Percentiles rank a stretch among this genome's conserved stretches.
These are phyloP conservation scores for Venturia nashicola DNA, from an alignment of 2,329 filamentous ascomycete genomes.

Conservation along the genomic window DNA sequence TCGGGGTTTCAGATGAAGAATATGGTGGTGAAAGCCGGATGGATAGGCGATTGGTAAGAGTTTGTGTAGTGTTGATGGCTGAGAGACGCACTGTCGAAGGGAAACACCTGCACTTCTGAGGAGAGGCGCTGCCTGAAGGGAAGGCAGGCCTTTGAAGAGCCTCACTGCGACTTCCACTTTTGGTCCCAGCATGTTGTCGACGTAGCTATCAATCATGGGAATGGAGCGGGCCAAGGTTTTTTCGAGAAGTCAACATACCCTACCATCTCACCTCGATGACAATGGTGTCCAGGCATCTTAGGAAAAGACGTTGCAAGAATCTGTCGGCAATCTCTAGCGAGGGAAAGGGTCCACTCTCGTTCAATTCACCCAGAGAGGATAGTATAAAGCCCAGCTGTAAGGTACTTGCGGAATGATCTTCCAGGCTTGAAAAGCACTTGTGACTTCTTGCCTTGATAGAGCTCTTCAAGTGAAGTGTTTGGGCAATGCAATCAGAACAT, in stretches of 20 bases:
- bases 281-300: neutral
- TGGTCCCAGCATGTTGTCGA: neutral
- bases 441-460: neutral
- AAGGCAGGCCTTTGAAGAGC: neutral
- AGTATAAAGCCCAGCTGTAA: neutral
- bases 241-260: neutral
- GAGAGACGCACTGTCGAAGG: neutral
- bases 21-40: neutral
- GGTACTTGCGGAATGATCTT: neutral
- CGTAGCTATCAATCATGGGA: neutral
- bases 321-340: neutral
- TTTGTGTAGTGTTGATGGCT: neutral
- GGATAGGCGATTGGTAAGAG: neutral
- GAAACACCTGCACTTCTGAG: too few relatives aligned
- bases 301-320: too few relatives aligned
- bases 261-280: neutral
- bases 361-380: neutral
- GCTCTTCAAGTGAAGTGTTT: neutral
- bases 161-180: neutral
- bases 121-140: neutral
- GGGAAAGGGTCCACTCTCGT: neutral
- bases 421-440: neutral
- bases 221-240: neutral
- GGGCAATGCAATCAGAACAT: too few relatives aligned
- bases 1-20: neutral